These are phyloP conservation scores for Cocos nucifera DNA, from an alignment of 176 grass and related monocot genomes.

Conservation along the genomic window DNA sequence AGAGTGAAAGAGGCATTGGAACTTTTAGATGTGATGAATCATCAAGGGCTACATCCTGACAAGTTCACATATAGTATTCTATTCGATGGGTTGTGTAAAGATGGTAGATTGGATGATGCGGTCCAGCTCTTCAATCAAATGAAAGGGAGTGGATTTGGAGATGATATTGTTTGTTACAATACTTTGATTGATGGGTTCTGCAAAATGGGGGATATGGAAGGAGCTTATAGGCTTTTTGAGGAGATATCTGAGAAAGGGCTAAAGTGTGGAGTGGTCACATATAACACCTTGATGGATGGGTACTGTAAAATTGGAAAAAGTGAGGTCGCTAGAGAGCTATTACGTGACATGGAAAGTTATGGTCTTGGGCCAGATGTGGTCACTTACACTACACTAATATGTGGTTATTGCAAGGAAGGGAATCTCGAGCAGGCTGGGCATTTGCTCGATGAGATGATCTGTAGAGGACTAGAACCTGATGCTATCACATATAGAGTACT, in stretches of 20 bases:
- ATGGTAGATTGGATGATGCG: slow-evolving; percentile 2
- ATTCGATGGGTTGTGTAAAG: not conserved
- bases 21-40: slow-evolving; percentile 1
- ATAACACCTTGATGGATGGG: slow-evolving; percentile 12
- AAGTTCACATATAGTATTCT: not conserved
- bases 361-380: slow-evolving; percentile 1
- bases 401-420: not conserved
- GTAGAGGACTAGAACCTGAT: slow-evolving; percentile 1
- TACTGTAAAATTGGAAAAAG: slow-evolving; percentile 2
- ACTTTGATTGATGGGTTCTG: slow-evolving; percentile 11
- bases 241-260: slow-evolving; percentile 3
- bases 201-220: slow-evolving; percentile 6
- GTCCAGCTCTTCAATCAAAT: not conserved
- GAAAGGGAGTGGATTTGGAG: not conserved
- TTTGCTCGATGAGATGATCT: slow-evolving; percentile 5
- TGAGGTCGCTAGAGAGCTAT: not conserved
- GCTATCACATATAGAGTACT: slow-evolving; percentile 2
- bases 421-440: not conserved
- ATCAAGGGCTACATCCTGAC: not conserved
- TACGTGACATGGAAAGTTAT: not conserved
- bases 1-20: slow-evolving; percentile 1
- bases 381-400: slow-evolving; percentile 1
- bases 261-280: not conserved
- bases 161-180: slow-evolving; percentile 7
- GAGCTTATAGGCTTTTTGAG: not conserved